Conservation (phyloP, 1,284 basidiomycete species). For the Sporisorium exsertum region DNA sequence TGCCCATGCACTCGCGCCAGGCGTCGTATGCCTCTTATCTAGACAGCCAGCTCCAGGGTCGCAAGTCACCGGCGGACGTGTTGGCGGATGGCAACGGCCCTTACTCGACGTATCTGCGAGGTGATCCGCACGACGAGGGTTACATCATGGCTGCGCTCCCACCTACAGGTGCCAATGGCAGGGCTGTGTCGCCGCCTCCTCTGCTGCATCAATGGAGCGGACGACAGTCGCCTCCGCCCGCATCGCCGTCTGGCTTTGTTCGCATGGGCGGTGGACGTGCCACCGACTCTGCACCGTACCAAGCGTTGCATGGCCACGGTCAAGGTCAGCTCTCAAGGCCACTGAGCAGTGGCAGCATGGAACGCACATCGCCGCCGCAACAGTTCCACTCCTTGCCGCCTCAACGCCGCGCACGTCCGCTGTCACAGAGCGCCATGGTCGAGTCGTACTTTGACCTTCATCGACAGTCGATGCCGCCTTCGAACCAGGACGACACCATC, state of each 20-base stretch:
- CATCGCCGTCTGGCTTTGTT: conserved; percentile 51
- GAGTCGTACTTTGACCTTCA: conserved; percentile 41
- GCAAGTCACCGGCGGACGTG: conserved; percentile 44
- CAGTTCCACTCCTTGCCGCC: conserved; percentile 20
- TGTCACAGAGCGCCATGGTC: conserved; percentile 23
- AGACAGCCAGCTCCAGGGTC: conserved; percentile 44
- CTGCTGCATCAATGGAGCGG: conserved; percentile 38
- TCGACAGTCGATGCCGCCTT: conserved; percentile 18
- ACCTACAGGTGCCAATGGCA: conserved; percentile 13
- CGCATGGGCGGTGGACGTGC: conserved; percentile 58
- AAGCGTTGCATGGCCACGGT: conserved; percentile 19
- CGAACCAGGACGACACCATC: conserved; percentile 16
- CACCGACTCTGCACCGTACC: conserved; percentile 53
- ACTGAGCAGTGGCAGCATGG: conserved; percentile 31
- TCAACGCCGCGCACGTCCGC: conserved; percentile 30
- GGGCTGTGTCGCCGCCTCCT: conserved; percentile 34
- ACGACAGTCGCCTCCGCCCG: conserved; percentile 30
- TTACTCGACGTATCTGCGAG: conserved; percentile 51
- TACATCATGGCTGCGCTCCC: conserved; percentile 63
- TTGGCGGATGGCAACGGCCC: conserved; percentile 41
- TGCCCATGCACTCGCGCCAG: conserved; percentile 57
- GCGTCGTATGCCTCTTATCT: conserved; percentile 57
- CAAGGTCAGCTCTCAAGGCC: conserved; percentile 18
- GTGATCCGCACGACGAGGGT: conserved; percentile 59
- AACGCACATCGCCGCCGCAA: conserved; percentile 30